phyloP scores from a whole-genome alignment of 768 basidiomycete genomes.

The Auricularia heimuer region DNA sequence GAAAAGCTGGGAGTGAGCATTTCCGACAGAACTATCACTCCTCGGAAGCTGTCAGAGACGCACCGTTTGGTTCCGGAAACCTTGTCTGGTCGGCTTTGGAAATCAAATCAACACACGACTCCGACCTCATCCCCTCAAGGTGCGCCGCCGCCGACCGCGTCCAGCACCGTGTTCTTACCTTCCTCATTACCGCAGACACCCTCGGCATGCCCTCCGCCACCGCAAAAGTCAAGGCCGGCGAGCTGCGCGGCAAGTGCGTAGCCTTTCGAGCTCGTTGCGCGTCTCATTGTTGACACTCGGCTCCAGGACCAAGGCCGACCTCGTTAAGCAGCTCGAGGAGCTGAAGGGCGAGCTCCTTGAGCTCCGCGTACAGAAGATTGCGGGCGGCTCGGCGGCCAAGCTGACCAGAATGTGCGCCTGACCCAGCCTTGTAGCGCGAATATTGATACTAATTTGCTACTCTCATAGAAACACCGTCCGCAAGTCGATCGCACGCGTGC shows the following conservation, averaged over 20 bases:
- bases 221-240: constrained; percentile 91
- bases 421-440: neutral
- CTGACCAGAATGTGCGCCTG: constrained; percentile 88
- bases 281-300: neutral
- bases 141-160: neutral
- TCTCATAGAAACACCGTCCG: constrained; percentile 75
- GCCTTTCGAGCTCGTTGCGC: constrained; percentile 4
- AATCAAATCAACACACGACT: no score
- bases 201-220: constrained; percentile 44
- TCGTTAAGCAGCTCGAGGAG: constrained; percentile 86
- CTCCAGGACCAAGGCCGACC: constrained; percentile 87
- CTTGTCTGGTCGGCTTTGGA: no score
- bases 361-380: constrained; percentile 96
- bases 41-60: no score
- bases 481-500: constrained; percentile 95
- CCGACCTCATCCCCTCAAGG: neutral
- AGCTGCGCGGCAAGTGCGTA: constrained; percentile 87
- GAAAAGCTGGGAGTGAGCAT: no score
- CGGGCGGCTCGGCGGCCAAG: constrained; percentile 90
- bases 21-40: no score
- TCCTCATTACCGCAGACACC: neutral
- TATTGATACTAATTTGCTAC: neutral
- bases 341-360: constrained; percentile 90
- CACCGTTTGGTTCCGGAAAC: no score
- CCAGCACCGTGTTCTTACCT: neutral